phyloP scores from a whole-genome alignment of 148 eudicot species.

The Dianthus caryophyllus region DNA sequence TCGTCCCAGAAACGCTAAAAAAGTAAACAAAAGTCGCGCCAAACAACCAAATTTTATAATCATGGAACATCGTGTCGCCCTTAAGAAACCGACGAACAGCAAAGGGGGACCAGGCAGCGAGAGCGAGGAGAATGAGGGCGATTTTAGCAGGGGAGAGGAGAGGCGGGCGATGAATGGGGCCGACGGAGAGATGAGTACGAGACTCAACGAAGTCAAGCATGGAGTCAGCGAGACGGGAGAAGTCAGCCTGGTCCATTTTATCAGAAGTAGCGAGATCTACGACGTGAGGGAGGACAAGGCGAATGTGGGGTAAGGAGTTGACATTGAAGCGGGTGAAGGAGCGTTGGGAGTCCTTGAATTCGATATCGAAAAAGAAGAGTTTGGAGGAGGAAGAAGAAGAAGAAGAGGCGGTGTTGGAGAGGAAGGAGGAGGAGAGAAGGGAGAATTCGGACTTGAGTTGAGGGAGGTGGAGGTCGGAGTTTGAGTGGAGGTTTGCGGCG shows the following conservation, averaged over 20 bases:
- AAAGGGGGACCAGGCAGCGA: constrained; percentile 50
- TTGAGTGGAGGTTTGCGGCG: constrained; percentile 23
- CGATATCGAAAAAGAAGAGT: constrained; percentile 71
- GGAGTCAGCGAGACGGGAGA: constrained; percentile 56
- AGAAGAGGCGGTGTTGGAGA: constrained; percentile 29
- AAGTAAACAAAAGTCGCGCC: constrained; percentile 74
- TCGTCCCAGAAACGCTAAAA: constrained; percentile 89
- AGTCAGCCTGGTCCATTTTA: constrained; percentile 54
- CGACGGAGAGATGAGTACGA: constrained; percentile 34
- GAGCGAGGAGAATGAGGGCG: constrained; percentile 10
- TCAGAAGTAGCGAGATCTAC: constrained; percentile 27
- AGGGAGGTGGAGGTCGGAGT: constrained; percentile 69
- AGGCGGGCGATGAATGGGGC: constrained; percentile 58
- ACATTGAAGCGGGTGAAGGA: constrained; percentile 53
- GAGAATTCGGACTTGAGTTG: constrained; percentile 62
- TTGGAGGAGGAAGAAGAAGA: constrained; percentile 30
- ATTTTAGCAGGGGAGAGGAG: constrained; percentile 47
- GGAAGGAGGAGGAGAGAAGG: constrained; percentile 51
- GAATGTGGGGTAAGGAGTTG: constrained; percentile 64
- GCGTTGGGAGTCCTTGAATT: constrained; percentile 60
- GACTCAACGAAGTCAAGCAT: constrained; percentile 60
- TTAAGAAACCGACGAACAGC: constrained; percentile 41
- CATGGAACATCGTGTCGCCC: constrained; percentile 68
- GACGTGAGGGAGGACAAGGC: constrained; percentile 44
- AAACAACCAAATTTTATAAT: constrained; percentile 51